Percentiles rank a stretch among this genome's conserved stretches.
Evolutionary conservation across 1,139 yeast species (phyloP).

Genomic region (Arxiozyma bovina): DNA sequence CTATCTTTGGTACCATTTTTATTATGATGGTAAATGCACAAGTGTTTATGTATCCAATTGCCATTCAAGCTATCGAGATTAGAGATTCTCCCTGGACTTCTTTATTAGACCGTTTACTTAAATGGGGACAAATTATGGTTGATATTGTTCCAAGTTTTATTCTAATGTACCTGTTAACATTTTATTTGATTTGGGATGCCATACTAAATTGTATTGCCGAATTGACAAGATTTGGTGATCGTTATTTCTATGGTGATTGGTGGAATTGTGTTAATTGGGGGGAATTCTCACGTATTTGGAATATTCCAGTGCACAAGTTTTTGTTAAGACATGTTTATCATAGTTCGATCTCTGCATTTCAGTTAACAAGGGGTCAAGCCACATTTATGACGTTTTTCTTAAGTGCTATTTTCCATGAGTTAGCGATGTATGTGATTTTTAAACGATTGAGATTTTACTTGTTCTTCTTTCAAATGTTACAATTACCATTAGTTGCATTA

Average conservation of each 20-base stretch:
- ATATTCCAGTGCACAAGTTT: slow-evolving; percentile 88
- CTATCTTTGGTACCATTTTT: slow-evolving; percentile 78
- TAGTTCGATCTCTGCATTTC: slow-evolving; percentile 71
- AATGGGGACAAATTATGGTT: slow-evolving; percentile 54
- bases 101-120: slow-evolving; percentile 36
- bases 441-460: slow-evolving; percentile 72
- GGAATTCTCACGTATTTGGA: slow-evolving; percentile 91
- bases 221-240: slow-evolving; percentile 73
- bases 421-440: slow-evolving; percentile 86
- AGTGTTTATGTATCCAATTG: slow-evolving; percentile 66
- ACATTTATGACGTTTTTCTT: slow-evolving; percentile 73
- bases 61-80: slow-evolving; percentile 47
- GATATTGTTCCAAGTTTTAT: slow-evolving; percentile 77
- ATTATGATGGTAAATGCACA: slow-evolving; percentile 81
- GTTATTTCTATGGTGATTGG: slow-evolving; percentile 94
- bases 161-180: slow-evolving; percentile 64
- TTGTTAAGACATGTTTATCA: slow-evolving; percentile 89
- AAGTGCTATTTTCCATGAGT: slow-evolving; percentile 78
- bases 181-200: slow-evolving; percentile 91
- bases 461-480: slow-evolving; percentile 69
- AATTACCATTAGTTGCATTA: slow-evolving; percentile 52
- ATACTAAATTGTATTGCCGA: slow-evolving; percentile 86
- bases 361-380: slow-evolving; percentile 57
- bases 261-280: slow-evolving; percentile 96
- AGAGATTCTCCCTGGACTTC: slow-evolving; percentile 38